phyloP scores from a whole-genome alignment of 2,329 filamentous ascomycete species.

The Fusarium sp. region DNA sequence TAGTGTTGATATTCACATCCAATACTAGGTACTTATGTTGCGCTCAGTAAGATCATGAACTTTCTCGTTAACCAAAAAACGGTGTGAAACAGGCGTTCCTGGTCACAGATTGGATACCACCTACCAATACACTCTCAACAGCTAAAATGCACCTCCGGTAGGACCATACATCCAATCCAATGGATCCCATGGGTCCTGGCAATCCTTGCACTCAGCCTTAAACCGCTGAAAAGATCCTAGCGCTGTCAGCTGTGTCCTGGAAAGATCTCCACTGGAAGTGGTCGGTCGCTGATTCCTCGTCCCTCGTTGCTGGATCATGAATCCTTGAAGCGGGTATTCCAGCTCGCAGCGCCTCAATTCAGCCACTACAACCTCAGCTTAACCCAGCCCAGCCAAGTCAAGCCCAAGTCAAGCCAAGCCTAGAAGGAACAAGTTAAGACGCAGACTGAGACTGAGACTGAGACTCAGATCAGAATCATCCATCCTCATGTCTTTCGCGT shows the following conservation, averaged over 20 bases:
- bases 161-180: background rate
- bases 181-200: constrained; percentile 9
- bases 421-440: background rate
- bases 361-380: constrained; percentile 37
- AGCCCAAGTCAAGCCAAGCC: background rate
- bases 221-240: constrained; percentile 39
- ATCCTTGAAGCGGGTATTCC: constrained; percentile 7
- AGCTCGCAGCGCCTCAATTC: constrained; percentile 32
- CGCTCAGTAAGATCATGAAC: constrained; percentile 15
- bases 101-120: background rate
- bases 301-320: background rate
- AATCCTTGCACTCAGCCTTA: constrained; percentile 44
- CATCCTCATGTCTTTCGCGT: background rate
- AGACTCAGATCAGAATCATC: too few species aligned
- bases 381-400: background rate
- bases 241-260: constrained; percentile 38
- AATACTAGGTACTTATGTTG: background rate
- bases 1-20: background rate
- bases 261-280: constrained; percentile 26
- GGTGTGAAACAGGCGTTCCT: constrained; percentile 14
- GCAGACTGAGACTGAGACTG: too few species aligned
- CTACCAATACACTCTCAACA: background rate
- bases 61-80: constrained; percentile 11
- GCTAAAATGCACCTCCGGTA: constrained; percentile 14
- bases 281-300: constrained; percentile 21